A percentile compares a stretch with the other conserved stretches of the same genome.
phyloP scores from a whole-genome alignment of 2,329 filamentous ascomycete genomes.

The Geosmithia flava region DNA sequence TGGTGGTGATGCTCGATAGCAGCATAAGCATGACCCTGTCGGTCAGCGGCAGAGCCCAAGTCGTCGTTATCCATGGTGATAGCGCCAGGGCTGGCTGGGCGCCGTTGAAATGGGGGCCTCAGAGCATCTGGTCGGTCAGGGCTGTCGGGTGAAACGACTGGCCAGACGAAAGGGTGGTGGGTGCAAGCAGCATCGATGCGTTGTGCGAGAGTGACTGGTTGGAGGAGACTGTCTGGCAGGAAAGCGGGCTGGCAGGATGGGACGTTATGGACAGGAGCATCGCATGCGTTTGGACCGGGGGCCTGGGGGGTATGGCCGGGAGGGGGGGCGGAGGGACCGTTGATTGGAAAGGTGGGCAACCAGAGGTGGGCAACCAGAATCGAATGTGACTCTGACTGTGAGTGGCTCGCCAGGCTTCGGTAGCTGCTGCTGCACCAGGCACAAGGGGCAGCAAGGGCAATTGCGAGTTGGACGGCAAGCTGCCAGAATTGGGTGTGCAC shows the following conservation, averaged over 20 bases:
- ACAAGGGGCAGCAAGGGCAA: neutral
- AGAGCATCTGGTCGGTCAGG: constrained; percentile 20
- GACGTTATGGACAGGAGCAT: neutral
- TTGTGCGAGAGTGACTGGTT: constrained; percentile 14
- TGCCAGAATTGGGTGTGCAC: no score
- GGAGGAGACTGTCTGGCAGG: neutral
- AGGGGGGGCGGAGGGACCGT: neutral
- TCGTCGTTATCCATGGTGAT: constrained; percentile 30
- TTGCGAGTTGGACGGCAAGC: no score
- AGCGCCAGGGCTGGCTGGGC: neutral
- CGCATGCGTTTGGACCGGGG: neutral
- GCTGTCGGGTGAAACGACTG: constrained; percentile 12
- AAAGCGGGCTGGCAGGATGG: neutral
- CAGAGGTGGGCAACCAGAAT: neutral
- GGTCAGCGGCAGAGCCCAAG: constrained; percentile 5
- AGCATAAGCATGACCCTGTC: neutral
- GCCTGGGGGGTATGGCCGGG: neutral
- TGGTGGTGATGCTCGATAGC: neutral
- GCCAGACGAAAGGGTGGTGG: constrained; percentile 5
- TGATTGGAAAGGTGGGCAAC: neutral
- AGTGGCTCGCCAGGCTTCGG: neutral
- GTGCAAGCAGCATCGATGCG: constrained; percentile 34
- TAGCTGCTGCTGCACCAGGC: neutral
- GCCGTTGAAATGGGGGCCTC: constrained; percentile 15
- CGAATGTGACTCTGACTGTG: neutral